A percentile compares a stretch with the other conserved stretches of the same genome.
Conservation (phyloP, 2,329 filamentous ascomycete species). For the Aureobasidium sp. region DNA sequence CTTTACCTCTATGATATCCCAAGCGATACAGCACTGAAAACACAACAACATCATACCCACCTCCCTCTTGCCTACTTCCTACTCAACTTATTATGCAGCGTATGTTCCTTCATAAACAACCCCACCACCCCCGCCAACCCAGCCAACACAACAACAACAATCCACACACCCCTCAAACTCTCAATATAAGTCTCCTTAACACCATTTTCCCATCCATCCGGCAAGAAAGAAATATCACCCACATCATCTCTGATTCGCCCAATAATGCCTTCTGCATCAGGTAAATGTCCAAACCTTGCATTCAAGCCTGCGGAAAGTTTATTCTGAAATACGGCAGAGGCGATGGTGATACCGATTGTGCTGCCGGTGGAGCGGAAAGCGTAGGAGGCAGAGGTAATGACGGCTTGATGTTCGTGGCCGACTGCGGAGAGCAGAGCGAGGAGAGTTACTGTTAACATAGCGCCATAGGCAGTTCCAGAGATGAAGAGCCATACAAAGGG, state of each 20-base stretch:
- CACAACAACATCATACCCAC: too few species aligned
- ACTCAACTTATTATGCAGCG: constrained; percentile 61
- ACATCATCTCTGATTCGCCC: constrained; percentile 62
- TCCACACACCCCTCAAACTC: constrained; percentile 67
- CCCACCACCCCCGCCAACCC: constrained; percentile 53
- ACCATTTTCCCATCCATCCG: constrained; percentile 58
- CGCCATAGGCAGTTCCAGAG: constrained; percentile 66
- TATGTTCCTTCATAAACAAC: constrained; percentile 69
- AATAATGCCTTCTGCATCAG: constrained; percentile 62
- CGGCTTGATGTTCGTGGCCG: constrained; percentile 74
- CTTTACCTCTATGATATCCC: too few species aligned
- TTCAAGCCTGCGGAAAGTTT: constrained; percentile 59
- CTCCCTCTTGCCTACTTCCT: too few species aligned
- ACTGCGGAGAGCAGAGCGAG: constrained; percentile 76
- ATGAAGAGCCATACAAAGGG: constrained; percentile 62
- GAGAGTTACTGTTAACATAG: constrained; percentile 73
- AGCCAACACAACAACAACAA: constrained; percentile 57
- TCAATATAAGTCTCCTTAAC: constrained; percentile 68
- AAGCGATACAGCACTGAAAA: too few species aligned
- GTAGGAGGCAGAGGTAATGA: constrained; percentile 78
- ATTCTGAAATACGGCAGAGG: constrained; percentile 78
- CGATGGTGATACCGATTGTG: constrained; percentile 66
- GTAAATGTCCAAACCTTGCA: constrained; percentile 57
- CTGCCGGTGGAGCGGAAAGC: constrained; percentile 67
- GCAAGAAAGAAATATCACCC: constrained; percentile 60